Base-by-base conservation (phyloP, 2,329 filamentous ascomycete species). In the Elsinoe batatas region DNA sequence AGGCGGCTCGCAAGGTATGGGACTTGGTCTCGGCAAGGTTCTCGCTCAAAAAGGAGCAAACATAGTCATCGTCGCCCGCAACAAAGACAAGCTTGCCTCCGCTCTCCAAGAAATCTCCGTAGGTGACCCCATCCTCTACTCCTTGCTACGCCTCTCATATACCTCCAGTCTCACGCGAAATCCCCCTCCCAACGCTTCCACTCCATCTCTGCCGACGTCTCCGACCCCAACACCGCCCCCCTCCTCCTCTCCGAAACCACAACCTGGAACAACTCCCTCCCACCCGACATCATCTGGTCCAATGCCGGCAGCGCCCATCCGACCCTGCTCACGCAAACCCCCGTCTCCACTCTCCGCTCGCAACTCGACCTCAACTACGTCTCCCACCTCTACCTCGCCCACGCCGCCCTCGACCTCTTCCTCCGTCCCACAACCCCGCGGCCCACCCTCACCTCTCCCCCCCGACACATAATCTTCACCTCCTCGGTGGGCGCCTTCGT, bases 351-450 rank as follows among this genome's bases (percentile, higher is more conserved):
- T 10, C 74, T 90, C 61, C 80, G 85, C 40, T 75, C 78, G 61
- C 88, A 95, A 69, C 95, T 95, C 88, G 88, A 95, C 66, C 80
- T 91, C 62, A 91, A 96, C 72, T 97, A 88, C 74, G 95, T 85
- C 79, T 87, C 88, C 49, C 83, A 84, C 30, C 85, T 85, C 38
- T 93, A 95, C 68, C 87, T 95, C 72, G 85, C 89, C 36, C 89
- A 94, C 67, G 83, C 88, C 17, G 82, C 86, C 15, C 73, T 96
- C 59, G 79, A 79, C 53, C 78, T 80, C 58, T 96, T 91, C 91
- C 79, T 90, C 43, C 70, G 64, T 47, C 73, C 22, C 32, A 61
- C 69, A 60, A 60, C 68, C 62, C 63, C 66, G 32, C 66, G 64
- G 13, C 71, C 73, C 3, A 75, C 76, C 11, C 69, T 70, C 10